Conservation (phyloP, 83 land plant genomes). For the Picea engelmannii region DNA sequence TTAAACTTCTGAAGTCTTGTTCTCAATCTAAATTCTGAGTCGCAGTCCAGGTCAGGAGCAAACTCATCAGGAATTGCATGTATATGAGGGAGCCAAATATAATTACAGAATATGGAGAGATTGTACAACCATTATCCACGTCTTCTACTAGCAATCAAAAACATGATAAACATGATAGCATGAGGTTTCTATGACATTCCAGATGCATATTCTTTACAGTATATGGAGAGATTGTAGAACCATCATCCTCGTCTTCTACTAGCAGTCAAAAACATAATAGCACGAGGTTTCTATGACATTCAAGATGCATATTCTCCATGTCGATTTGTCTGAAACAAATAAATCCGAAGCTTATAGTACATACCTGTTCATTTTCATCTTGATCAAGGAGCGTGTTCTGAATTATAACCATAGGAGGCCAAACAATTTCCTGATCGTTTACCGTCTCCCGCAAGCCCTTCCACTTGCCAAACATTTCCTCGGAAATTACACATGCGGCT, state of each 20-base stretch:
- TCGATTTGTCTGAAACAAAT: no score
- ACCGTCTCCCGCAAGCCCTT: constrained; percentile 37
- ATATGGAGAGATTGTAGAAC: no score
- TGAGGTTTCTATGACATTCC: not conserved
- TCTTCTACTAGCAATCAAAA: not conserved
- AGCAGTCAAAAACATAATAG: no score
- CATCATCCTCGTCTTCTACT: no score
- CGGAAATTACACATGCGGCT: constrained; percentile 35
- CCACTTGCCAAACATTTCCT: constrained; percentile 69
- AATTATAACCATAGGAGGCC: constrained; percentile 85
- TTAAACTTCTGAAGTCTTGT: no score
- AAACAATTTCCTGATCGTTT: constrained; percentile 56
- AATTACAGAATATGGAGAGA: not conserved
- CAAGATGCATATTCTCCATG: no score
- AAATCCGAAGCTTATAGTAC: not conserved
- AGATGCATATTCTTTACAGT: no score
- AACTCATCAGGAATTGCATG: no score
- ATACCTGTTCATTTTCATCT: constrained; percentile 69
- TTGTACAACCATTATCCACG: not conserved
- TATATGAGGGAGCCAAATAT: no score
- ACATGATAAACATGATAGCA: not conserved
- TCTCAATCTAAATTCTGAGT: no score
- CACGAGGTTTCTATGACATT: no score
- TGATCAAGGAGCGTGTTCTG: constrained; percentile 60
- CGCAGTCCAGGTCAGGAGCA: no score